A percentile compares a stretch with the other conserved stretches of the same genome.
These are phyloP conservation scores for Collybia sp. DNA, from an alignment of 768 basidiomycete species.

Conservation along the genomic window DNA sequence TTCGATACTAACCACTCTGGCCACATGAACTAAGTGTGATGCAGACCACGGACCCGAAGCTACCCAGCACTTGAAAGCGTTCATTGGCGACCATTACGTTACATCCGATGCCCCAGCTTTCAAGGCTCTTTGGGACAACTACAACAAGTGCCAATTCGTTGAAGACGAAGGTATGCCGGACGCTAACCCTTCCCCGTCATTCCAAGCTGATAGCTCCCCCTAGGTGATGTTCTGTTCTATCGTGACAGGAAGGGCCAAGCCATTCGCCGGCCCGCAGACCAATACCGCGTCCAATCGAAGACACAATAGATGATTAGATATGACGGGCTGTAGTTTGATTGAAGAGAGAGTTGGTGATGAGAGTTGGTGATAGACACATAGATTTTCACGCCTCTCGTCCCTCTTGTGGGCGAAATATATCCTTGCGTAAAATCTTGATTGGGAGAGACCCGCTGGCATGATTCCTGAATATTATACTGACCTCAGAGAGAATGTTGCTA, in stretches of 20 bases:
- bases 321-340: no score
- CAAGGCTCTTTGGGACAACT: constrained; percentile 46
- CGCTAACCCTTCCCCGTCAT: not conserved
- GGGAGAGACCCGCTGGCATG: no score
- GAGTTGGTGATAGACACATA: no score
- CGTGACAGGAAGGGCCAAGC: constrained; percentile 33
- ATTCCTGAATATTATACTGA: no score
- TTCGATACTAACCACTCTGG: constrained; percentile 9
- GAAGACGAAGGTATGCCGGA: constrained; percentile 40
- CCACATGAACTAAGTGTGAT: not conserved
- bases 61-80: constrained; percentile 38
- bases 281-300: constrained; percentile 2
- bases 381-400: no score
- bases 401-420: no score
- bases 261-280: constrained; percentile 22
- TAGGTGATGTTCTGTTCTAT: constrained; percentile 39
- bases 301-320: not conserved
- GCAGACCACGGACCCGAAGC: constrained; percentile 47
- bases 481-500: no score
- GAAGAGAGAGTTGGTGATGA: no score
- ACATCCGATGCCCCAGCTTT: constrained; percentile 32
- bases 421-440: no score
- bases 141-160: constrained; percentile 52
- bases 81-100: constrained; percentile 49
- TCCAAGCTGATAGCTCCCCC: not conserved